A percentile compares a stretch with the other conserved stretches of the same genome.
phyloP scores from a whole-genome alignment of 805 yeast species.

The Myxozyma kluyveri region DNA sequence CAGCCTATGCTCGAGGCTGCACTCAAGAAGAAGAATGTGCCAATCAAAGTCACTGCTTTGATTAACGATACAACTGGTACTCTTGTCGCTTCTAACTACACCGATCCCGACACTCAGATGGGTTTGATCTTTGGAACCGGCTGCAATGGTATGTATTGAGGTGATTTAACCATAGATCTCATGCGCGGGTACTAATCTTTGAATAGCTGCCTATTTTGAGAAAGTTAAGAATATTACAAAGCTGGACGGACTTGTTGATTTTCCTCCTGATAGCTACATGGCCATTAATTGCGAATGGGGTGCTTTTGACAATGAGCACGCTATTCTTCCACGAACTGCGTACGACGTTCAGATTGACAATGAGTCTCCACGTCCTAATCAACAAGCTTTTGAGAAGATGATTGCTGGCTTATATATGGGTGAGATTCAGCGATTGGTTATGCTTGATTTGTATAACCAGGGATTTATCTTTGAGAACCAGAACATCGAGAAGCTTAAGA shows the following conservation, averaged over 20 bases:
- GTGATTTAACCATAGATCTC: no score
- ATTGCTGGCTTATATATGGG: conserved; percentile 96
- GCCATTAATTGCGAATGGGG: conserved; percentile 99
- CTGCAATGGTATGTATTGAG: conserved; percentile 76
- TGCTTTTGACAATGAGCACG: conserved; percentile 89
- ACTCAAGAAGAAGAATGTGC: conserved; percentile 59
- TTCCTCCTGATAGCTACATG: conserved; percentile 67
- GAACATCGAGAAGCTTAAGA: conserved; percentile 59
- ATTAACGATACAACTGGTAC: conserved; percentile 98
- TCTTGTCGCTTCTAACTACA: conserved; percentile 88
- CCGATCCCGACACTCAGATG: conserved; percentile 85
- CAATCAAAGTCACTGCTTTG: conserved; percentile 84
- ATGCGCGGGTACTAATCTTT: neutral
- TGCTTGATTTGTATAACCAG: conserved; percentile 66
- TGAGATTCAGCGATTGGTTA: conserved; percentile 77
- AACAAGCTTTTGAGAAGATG: conserved; percentile 95
- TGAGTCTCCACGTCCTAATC: conserved; percentile 92
- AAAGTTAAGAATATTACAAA: conserved; percentile 69
- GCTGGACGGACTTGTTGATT: conserved; percentile 71
- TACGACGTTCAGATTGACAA: conserved; percentile 78
- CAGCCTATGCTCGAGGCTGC: conserved; percentile 86
- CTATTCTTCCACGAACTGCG: conserved; percentile 80
- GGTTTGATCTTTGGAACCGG: conserved; percentile 98
- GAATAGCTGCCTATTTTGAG: conserved; percentile 62
- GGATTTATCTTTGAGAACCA: conserved; percentile 69